Evolutionary conservation across 192 early-diverging fungal genomes (phyloP).

Genomic region (Podila minutissima): DNA sequence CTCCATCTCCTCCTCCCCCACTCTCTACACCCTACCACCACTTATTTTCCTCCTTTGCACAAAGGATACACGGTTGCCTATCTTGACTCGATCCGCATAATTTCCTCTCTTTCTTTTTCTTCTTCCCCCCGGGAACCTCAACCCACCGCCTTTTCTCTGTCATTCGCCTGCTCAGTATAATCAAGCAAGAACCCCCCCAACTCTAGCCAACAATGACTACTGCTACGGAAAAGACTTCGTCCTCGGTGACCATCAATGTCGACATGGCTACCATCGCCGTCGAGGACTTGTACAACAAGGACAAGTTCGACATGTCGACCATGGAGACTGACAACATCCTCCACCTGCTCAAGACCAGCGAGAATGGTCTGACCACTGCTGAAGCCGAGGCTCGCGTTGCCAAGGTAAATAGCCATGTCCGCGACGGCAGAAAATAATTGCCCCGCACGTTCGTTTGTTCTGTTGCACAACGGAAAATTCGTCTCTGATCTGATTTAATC

Average conservation of each 20-base stretch:
- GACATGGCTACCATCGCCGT: constrained; percentile 70
- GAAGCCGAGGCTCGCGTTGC: constrained; percentile 71
- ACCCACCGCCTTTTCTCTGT: constrained; percentile 3
- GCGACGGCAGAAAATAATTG: not conserved
- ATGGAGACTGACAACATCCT: constrained; percentile 80
- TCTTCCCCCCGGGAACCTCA: not conserved
- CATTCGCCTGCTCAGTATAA: not conserved
- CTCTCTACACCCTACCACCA: not conserved
- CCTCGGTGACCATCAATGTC: constrained; percentile 58
- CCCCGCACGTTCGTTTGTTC: not conserved
- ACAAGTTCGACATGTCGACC: constrained; percentile 81
- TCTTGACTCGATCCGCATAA: constrained; percentile 21
- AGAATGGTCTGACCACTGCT: constrained; percentile 68
- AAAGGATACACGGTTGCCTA: constrained; percentile 25
- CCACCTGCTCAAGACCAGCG: constrained; percentile 71
- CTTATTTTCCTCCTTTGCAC: too few species aligned
- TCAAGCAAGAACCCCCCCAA: constrained; percentile 1
- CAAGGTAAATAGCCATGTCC: constrained; percentile 37
- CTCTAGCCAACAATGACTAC: not conserved
- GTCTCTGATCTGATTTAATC: too few species aligned
- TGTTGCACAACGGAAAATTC: not conserved
- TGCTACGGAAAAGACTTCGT: constrained; percentile 2
- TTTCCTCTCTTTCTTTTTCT: not conserved
- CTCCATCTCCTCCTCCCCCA: constrained; percentile 4
- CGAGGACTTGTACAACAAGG: constrained; percentile 83